Conservation (phyloP, 2,329 filamentous ascomycete species). For the Botrytis fragariae region DNA sequence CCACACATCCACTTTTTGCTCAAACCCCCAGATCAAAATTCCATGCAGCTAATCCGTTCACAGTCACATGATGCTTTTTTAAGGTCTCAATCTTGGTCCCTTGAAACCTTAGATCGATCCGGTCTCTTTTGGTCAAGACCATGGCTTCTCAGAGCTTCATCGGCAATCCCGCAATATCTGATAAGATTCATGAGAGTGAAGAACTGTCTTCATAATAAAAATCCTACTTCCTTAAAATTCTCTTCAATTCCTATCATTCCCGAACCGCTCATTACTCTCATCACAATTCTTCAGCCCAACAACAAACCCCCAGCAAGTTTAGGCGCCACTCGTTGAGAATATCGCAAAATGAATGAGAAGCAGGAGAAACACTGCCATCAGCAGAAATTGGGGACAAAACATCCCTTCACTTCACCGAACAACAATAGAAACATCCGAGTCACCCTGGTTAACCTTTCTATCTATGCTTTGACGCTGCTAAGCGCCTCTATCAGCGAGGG, state of each 20-base stretch:
- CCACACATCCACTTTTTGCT: background rate
- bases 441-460: background rate
- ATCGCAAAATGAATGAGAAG: background rate
- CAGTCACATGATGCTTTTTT: background rate
- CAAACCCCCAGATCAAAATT: background rate
- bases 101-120: background rate
- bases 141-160: background rate
- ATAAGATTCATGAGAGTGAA: background rate
- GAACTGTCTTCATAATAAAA: background rate
- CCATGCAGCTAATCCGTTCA: background rate
- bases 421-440: background rate
- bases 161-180: background rate
- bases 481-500: slow-evolving; percentile 7
- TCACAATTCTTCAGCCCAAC: slow-evolving; percentile 11
- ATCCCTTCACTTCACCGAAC: background rate
- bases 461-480: slow-evolving; percentile 13
- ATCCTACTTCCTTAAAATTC: background rate
- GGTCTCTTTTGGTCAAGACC: background rate
- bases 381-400: background rate
- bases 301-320: background rate
- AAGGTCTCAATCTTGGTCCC: background rate
- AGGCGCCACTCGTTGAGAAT: background rate
- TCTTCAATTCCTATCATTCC: background rate
- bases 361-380: background rate
- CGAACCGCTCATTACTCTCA: background rate